phyloP scores from a whole-genome alignment of 768 basidiomycete genomes.

The Filobasidium wieringae region DNA sequence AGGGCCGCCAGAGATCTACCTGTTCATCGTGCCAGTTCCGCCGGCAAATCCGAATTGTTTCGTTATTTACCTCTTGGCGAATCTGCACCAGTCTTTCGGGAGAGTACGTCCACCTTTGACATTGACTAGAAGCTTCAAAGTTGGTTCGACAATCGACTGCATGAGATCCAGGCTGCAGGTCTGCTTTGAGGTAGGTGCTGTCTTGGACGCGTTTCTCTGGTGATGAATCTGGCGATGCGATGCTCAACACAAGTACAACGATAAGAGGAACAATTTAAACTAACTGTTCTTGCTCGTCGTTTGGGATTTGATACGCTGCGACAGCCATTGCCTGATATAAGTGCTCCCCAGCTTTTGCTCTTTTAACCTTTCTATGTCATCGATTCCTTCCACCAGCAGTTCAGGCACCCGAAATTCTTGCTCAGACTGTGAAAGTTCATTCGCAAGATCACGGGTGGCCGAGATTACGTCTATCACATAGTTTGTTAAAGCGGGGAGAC shows the following conservation, averaged over 20 bases:
- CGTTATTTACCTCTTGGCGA: constrained; percentile 57
- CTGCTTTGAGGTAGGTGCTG: too few relatives aligned
- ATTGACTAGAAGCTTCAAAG: constrained; percentile 41
- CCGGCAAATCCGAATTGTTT: constrained; percentile 64
- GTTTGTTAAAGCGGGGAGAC: constrained; percentile 51
- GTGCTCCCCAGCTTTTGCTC: constrained; percentile 89
- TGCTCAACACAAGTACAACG: too few relatives aligned
- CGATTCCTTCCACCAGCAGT: constrained; percentile 45
- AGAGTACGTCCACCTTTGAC: constrained; percentile 80
- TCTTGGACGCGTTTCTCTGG: too few relatives aligned
- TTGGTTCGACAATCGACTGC: too few relatives aligned
- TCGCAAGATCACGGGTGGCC: neutral
- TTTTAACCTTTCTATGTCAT: constrained; percentile 54
- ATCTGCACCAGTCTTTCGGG: constrained; percentile 51
- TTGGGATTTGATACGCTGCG: too few relatives aligned
- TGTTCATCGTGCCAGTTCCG: constrained; percentile 65
- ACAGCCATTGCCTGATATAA: constrained; percentile 80
- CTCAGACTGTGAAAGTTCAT: neutral
- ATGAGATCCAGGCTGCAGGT: too few relatives aligned
- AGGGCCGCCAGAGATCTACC: constrained; percentile 47
- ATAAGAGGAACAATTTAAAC: too few relatives aligned
- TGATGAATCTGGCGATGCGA: too few relatives aligned
- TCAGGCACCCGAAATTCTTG: neutral
- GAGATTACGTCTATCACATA: constrained; percentile 84
- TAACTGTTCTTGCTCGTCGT: too few relatives aligned